Base-by-base conservation (phyloP, 2,329 filamentous ascomycete species). In the Colletotrichum sublineola region DNA sequence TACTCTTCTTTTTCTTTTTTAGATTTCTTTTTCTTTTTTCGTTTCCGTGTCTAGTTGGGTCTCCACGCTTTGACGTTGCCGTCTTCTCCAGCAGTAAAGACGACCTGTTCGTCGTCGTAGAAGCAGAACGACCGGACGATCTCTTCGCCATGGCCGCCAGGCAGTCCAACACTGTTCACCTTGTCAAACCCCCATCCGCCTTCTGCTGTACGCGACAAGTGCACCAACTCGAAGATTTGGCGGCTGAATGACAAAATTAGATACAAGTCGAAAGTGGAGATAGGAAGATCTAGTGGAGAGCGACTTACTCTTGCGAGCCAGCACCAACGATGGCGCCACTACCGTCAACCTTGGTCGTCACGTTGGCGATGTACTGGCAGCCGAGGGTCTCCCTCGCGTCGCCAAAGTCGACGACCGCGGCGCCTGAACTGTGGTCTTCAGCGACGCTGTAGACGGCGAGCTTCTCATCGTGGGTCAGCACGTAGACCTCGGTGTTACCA, bases 381-480 rank as follows among this genome's bases (percentile, higher is more conserved):
- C 84, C 86, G 7, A 95, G 80, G n/a, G 82, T 82, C 72, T 86
- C 83, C 40, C 94, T 86, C 78, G 94, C 84, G 78, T 96, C 93
- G 3, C 93, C 93, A 77, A 94, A 91, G 74, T 89, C 83, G 31
- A 80, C 79, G 0, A 84, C 84, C 2, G 89, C 87, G 1, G 87
- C 84, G 12, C 90, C 91, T 24, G 88, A 88, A 57, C 89, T 87
- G n/a, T 85, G 83, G 50, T 88, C 87, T 74, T 92, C 92, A 60
- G 90, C 88, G 67, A 93, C 83, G 73, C 91, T 88, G 79, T 95
- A 94, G 69, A 95, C 86, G 24, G 92, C 91, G 74, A 95, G 88
- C 71, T 90, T 91, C 83, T 96, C 94, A 79, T 96, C 94, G 71
- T 94, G 93, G 0, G 92, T 94, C 12, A 95, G 82, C 5, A 92